Evolutionary conservation across 164 flowering plant species (phyloP).

Genomic region (Dillenia suffruticosa): DNA sequence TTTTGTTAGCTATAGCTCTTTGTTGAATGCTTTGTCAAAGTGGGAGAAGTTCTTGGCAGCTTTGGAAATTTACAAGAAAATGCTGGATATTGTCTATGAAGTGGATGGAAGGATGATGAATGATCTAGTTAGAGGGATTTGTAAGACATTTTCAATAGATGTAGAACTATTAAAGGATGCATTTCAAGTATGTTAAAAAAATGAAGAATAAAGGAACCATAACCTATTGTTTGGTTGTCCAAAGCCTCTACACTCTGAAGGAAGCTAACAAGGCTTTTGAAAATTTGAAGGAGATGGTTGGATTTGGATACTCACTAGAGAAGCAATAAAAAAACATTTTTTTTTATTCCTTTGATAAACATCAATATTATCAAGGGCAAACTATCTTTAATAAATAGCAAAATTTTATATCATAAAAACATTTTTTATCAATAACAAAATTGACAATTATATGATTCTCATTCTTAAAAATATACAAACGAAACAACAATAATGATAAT

Average conservation of each 20-base stretch:
- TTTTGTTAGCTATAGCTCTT: constrained; percentile 60
- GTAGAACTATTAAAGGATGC: constrained; percentile 34
- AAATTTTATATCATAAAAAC: too few species aligned
- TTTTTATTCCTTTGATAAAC: too few species aligned
- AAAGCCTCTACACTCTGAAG: constrained; percentile 45
- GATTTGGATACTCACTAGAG: constrained; percentile 38
- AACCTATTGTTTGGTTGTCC: constrained; percentile 41
- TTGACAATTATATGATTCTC: too few species aligned
- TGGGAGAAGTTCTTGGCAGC: constrained; percentile 54
- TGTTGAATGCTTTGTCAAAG: constrained; percentile 67
- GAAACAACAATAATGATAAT: too few species aligned
- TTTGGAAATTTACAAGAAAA: constrained; percentile 45
- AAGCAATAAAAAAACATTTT: background rate
- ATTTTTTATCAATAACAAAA: too few species aligned
- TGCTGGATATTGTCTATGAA: constrained; percentile 41
- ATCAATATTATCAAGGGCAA: too few species aligned
- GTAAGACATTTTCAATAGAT: constrained; percentile 54
- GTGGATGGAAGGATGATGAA: constrained; percentile 52
- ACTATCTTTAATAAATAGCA: too few species aligned
- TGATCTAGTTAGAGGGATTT: constrained; percentile 48
- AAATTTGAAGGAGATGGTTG: constrained; percentile 40
- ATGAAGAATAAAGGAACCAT: constrained; percentile 28
- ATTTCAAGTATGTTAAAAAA: constrained; percentile 41
- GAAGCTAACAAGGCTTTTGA: constrained; percentile 35
- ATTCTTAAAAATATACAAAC: too few species aligned